A percentile compares a stretch with the other conserved stretches of the same genome.
Evolutionary conservation across 306 rosid species (phyloP).

Genomic region (Rosa chinensis): DNA sequence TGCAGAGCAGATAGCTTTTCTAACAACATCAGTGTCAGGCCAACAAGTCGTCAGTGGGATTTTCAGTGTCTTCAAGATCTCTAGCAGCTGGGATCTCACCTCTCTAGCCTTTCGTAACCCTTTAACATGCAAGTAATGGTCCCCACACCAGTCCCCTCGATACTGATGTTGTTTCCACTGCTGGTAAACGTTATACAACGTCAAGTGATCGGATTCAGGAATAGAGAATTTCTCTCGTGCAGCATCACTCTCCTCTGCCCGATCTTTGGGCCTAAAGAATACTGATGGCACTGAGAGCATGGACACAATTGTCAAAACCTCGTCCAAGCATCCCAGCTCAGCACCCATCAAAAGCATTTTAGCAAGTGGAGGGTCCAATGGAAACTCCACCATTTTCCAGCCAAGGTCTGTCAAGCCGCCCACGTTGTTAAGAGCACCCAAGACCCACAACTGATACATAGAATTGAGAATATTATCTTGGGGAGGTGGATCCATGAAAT

Average conservation of each 20-base stretch:
- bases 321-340: constrained; percentile 73
- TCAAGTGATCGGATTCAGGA: constrained; percentile 93
- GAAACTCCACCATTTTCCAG: constrained; percentile 99
- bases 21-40: constrained; percentile 85
- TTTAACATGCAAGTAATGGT: constrained; percentile 89
- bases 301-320: constrained; percentile 88
- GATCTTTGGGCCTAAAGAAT: constrained; percentile 92
- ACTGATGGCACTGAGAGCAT: constrained; percentile 99
- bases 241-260: constrained; percentile 97
- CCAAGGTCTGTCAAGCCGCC: constrained; percentile 89
- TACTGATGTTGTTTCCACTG: constrained; percentile 97
- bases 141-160: constrained; percentile 98
- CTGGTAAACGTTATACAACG: constrained; percentile 86
- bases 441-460: constrained; percentile 98
- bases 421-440: constrained; percentile 94
- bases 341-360: constrained; percentile 97
- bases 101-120: constrained; percentile 93
- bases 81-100: constrained; percentile 90
- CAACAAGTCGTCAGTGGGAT: constrained; percentile 69
- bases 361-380: constrained; percentile 95
- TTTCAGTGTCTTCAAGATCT: constrained; percentile 83
- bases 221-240: constrained; percentile 90
- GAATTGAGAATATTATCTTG: constrained; percentile 97
- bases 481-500: constrained; percentile 99
- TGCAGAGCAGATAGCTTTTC: constrained; percentile 93